Percentiles rank a stretch among this genome's conserved stretches.
Conservation (phyloP, 2,329 filamentous ascomycete genomes). For the Verticillium tricorpus region DNA sequence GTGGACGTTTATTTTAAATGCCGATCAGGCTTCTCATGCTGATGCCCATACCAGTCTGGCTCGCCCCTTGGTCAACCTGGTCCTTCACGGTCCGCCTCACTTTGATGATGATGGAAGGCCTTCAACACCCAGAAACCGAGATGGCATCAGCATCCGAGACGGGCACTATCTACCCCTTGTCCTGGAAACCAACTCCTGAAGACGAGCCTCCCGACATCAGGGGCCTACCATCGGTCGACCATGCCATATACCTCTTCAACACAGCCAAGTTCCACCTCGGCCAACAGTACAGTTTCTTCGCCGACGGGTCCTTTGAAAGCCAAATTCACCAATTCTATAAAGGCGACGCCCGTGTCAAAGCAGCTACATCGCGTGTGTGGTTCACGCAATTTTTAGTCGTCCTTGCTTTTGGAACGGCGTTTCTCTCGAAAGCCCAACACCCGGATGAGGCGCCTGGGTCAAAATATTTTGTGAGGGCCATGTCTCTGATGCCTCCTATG, state of each 20-base stretch:
- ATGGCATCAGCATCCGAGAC: constrained; percentile 18
- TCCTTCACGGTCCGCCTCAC: constrained; percentile 27
- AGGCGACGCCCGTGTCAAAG: constrained; percentile 13
- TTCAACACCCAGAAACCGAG: constrained; percentile 16
- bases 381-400: constrained; percentile 19
- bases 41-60: constrained; percentile 16
- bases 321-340: constrained; percentile 22
- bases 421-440: constrained; percentile 9
- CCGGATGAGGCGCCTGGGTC: constrained; percentile 20
- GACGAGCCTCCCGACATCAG: constrained; percentile 23
- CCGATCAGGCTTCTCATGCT: background rate
- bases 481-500: constrained; percentile 30
- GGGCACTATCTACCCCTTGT: constrained; percentile 22
- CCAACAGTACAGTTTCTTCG: constrained; percentile 28
- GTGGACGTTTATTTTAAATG: too few relatives aligned
- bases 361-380: constrained; percentile 18
- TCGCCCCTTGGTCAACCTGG: constrained; percentile 28
- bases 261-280: constrained; percentile 33
- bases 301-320: constrained; percentile 23
- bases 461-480: constrained; percentile 26
- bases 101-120: constrained; percentile 23
- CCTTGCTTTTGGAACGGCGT: constrained; percentile 17
- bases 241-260: constrained; percentile 26
- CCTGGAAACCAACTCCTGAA: constrained; percentile 13
- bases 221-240: constrained; percentile 27